Evolutionary conservation across 2,329 filamentous ascomycete genomes (phyloP), one percentile per base, ranked within the genome.

Genomic region (Ophiobolus disseminans): DNA sequence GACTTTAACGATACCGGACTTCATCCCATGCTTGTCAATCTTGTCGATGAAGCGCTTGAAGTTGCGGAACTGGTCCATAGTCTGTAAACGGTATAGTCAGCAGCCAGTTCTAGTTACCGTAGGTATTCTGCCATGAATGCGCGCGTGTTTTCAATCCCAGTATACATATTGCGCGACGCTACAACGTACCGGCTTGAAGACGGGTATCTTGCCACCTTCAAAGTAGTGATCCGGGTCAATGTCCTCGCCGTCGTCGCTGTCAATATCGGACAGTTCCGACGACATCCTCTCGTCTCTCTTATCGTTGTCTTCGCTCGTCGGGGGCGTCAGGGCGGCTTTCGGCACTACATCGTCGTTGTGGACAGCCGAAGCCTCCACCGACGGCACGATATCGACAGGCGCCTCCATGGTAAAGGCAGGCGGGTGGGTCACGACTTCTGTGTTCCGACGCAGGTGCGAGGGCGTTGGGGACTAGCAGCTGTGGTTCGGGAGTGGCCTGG

Each of bases 11-110:
- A 99, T 97, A 26, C 94, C 94, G 17, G 91, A 94, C 75, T 91
- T 90, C 94, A 99, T 99, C 65, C 94, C 94, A 72, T 96, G 96
- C 58, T 86, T 85, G 73, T 99, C 90, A 54, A 99, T 85, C 74
- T 90, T 92, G 68, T 86, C 85, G 81, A 97, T 89, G 72, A 95
- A 97, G 70, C 84, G 85, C 76, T 93, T 89, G 74, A 99, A 99
- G 75, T 94, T 90, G 67, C 86, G 86, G 76, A 97, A 97, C 75
- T 99, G 91, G 54, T 88, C 83, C 90, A 97, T 96, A 50, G 88
- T 93, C 74, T 86, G 60, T 53, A 45, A 13, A 40, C 21, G 39
- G 16, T 4, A 53, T 23, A 31, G 36, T 70, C 43, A 71, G 68
- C 50, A 47, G 32, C 17, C 5, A 1, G 21, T 21, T 31, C 16